Evolutionary conservation across 192 early-diverging fungal genomes (phyloP).

Genomic region (Coemansia sp.): DNA sequence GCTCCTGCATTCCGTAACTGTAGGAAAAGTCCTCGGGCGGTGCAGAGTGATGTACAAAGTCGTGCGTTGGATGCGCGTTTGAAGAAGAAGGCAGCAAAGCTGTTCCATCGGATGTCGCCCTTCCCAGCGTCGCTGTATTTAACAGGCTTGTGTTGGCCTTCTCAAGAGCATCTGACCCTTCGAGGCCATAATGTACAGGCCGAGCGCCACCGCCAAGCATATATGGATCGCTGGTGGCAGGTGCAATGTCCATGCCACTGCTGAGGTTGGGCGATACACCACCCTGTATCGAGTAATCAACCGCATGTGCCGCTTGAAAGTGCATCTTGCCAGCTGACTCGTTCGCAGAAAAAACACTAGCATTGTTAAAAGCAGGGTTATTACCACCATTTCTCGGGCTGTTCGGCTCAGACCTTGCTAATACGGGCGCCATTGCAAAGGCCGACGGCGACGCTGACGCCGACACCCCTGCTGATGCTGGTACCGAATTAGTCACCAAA

Average conservation of each 20-base stretch:
- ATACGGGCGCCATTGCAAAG: background rate
- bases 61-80: conserved; percentile 8
- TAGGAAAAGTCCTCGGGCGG: background rate
- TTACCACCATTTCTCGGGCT: background rate
- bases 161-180: conserved; percentile 13
- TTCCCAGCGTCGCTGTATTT: conserved; percentile 15
- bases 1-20: background rate
- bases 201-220: conserved; percentile 6
- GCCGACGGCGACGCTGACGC: conserved; percentile 1
- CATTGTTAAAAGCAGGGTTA: background rate
- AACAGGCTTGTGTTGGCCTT: conserved; percentile 3
- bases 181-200: conserved; percentile 9
- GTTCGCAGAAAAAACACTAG: background rate
- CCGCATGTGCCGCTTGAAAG: conserved; percentile 6
- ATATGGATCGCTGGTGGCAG: conserved; percentile 9
- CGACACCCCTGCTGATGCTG: conserved; percentile 5
- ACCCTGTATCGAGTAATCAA: background rate
- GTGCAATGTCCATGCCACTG: conserved; percentile 1
- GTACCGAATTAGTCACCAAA: background rate
- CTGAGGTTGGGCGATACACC: background rate
- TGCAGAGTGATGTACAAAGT: conserved; percentile 12
- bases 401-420: background rate
- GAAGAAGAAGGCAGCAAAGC: background rate
- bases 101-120: background rate
- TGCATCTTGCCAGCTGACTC: conserved; percentile 1